phyloP scores from a whole-genome alignment of 2,329 filamentous ascomycete genomes.

The Zasmidium angulare region DNA sequence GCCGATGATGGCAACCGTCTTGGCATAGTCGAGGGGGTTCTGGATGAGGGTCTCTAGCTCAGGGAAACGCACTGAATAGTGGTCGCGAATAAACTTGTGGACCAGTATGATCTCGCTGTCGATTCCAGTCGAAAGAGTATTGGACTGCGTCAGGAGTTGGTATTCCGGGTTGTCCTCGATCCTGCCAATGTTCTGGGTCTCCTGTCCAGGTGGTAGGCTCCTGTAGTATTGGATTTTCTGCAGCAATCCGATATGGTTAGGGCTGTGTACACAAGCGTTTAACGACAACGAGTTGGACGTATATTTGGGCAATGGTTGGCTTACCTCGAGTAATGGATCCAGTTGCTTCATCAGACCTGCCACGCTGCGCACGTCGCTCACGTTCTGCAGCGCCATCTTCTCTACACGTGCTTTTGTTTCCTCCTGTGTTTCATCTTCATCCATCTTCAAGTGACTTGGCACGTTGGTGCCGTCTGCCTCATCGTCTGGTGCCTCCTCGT shows the following conservation, averaged over 20 bases:
- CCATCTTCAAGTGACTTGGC: slow-evolving; percentile 38
- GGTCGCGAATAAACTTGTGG: slow-evolving; percentile 94
- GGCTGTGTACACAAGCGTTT: slow-evolving; percentile 66
- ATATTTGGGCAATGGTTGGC: slow-evolving; percentile 39
- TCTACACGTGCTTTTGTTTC: slow-evolving; percentile 76
- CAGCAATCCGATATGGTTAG: slow-evolving; percentile 60
- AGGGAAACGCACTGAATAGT: slow-evolving; percentile 91
- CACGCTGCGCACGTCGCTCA: slow-evolving; percentile 77
- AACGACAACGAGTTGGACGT: slow-evolving; percentile 45
- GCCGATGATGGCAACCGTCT: slow-evolving; percentile 87
- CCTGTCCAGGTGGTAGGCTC: slow-evolving; percentile 64
- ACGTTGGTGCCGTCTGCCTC: slow-evolving; percentile 43
- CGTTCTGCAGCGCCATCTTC: slow-evolving; percentile 72
- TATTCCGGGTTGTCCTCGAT: slow-evolving; percentile 93
- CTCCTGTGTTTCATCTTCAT: slow-evolving; percentile 63
- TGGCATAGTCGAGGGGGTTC: slow-evolving; percentile 91
- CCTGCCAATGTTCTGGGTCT: slow-evolving; percentile 69
- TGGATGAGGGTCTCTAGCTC: slow-evolving; percentile 88
- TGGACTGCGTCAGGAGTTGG: slow-evolving; percentile 81
- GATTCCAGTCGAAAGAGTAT: slow-evolving; percentile 85
- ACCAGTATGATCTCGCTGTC: slow-evolving; percentile 89
- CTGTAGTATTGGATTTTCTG: slow-evolving; percentile 82
- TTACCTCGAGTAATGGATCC: slow-evolving; percentile 78
- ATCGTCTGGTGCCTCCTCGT: slow-evolving; percentile 51
- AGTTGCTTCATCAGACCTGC: slow-evolving; percentile 78